phyloP scores from a whole-genome alignment of 495 filamentous ascomycete genomes.

The Xylaria curta region DNA sequence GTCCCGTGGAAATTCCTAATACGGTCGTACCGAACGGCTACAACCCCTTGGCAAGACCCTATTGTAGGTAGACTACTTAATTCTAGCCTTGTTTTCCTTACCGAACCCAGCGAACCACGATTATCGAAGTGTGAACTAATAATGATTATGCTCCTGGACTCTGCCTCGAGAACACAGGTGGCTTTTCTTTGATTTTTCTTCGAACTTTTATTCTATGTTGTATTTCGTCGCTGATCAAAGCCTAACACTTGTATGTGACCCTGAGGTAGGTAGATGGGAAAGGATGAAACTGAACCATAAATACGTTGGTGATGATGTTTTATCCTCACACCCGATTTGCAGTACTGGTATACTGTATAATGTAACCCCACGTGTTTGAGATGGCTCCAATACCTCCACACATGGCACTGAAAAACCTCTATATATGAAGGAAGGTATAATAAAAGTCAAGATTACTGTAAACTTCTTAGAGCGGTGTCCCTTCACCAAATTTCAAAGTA shows the following conservation, averaged over 20 bases:
- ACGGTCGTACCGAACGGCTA: too few species aligned
- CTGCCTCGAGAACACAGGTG: not conserved
- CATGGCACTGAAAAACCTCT: not conserved
- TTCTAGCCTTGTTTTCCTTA: too few species aligned
- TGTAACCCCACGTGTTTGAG: slow-evolving; percentile 9
- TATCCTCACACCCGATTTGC: not conserved
- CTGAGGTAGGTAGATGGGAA: not conserved
- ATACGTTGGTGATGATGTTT: not conserved
- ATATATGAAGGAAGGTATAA: not conserved
- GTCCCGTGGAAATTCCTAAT: too few species aligned
- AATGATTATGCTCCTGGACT: not conserved
- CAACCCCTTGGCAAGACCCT: too few species aligned
- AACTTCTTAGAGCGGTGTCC: not conserved
- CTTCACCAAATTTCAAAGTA: not conserved
- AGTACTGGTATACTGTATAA: not conserved
- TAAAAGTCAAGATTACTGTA: not conserved
- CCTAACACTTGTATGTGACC: not conserved
- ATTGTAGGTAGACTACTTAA: too few species aligned
- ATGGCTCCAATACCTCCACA: not conserved
- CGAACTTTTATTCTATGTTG: not conserved
- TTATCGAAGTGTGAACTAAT: too few species aligned
- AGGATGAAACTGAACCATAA: not conserved
- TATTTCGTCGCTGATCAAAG: not conserved
- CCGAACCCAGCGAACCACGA: too few species aligned
- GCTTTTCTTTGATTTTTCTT: not conserved